These are phyloP conservation scores for Ganoderma meredithae DNA, from an alignment of 1,284 basidiomycete genomes.

Conservation along the genomic window DNA sequence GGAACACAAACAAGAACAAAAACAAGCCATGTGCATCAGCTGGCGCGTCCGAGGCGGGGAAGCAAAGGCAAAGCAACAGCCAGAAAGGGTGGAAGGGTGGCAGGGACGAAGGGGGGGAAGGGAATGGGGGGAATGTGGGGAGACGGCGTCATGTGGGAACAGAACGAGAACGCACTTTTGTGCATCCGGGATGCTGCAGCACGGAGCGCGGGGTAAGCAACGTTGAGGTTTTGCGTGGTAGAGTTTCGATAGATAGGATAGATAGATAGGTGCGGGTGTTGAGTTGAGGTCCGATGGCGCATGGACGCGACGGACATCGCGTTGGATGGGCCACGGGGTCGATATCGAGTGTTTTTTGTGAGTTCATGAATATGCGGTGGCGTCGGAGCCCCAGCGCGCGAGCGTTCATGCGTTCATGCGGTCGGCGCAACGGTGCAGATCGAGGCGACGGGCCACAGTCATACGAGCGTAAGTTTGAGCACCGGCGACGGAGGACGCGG, in stretches of 20 bases:
- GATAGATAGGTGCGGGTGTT: background rate
- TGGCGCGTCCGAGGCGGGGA: background rate
- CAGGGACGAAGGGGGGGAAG: no score
- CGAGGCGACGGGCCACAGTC: background rate
- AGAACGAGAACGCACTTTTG: slow-evolving; percentile 37
- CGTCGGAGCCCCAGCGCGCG: background rate
- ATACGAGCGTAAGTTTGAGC: background rate
- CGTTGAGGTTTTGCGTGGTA: background rate
- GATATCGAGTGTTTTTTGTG: background rate
- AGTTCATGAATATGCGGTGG: background rate
- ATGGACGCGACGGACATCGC: background rate
- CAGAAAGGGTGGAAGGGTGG: background rate
- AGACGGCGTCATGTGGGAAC: background rate
- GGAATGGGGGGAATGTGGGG: background rate
- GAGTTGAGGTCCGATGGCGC: background rate
- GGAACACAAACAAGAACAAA: no score
- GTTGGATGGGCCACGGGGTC: background rate
- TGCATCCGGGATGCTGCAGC: slow-evolving; percentile 41
- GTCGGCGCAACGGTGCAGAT: background rate
- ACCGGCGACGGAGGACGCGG: background rate
- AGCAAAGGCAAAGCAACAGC: background rate
- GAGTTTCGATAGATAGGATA: background rate
- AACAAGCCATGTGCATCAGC: background rate
- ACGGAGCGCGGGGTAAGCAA: slow-evolving; percentile 1
- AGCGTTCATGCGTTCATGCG: background rate